A percentile compares a stretch with the other conserved stretches of the same genome.
Conservation (phyloP, 1,284 basidiomycete species). For the Leccinum insolens region DNA sequence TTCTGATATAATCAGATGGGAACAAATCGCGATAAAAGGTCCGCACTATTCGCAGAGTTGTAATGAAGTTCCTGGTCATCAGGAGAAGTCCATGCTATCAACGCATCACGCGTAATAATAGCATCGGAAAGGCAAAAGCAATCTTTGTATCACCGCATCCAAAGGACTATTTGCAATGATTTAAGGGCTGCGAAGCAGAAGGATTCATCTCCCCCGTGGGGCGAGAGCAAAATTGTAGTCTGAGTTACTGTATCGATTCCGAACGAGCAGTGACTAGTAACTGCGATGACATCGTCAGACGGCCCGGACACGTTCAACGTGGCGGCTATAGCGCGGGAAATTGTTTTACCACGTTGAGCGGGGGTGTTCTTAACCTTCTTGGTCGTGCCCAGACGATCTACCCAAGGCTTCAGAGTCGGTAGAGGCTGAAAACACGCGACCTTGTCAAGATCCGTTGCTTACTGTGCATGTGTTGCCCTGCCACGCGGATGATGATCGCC, state of each 20-base stretch:
- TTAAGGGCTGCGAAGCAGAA: not conserved
- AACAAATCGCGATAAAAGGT: not conserved
- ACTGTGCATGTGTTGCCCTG: conserved; percentile 2
- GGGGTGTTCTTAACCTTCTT: not conserved
- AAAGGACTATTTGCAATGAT: not conserved
- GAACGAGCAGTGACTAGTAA: not conserved
- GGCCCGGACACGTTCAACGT: not conserved
- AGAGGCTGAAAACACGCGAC: not conserved
- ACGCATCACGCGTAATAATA: not conserved
- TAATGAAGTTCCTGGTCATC: not conserved
- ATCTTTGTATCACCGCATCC: not conserved
- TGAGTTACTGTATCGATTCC: not conserved
- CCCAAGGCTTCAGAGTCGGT: not conserved
- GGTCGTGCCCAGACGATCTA: not conserved
- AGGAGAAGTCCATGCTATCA: not conserved
- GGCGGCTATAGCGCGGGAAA: not conserved
- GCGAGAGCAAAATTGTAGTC: not conserved
- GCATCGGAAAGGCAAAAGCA: not conserved
- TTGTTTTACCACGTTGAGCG: not conserved
- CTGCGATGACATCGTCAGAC: not conserved
- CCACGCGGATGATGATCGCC: not conserved
- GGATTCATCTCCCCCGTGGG: not conserved
- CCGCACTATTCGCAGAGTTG: not conserved
- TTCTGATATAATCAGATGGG: not conserved
- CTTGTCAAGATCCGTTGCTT: not conserved